Evolutionary conservation across 116 monocot genomes (phyloP).

Genomic region (Posidonia oceanica): DNA sequence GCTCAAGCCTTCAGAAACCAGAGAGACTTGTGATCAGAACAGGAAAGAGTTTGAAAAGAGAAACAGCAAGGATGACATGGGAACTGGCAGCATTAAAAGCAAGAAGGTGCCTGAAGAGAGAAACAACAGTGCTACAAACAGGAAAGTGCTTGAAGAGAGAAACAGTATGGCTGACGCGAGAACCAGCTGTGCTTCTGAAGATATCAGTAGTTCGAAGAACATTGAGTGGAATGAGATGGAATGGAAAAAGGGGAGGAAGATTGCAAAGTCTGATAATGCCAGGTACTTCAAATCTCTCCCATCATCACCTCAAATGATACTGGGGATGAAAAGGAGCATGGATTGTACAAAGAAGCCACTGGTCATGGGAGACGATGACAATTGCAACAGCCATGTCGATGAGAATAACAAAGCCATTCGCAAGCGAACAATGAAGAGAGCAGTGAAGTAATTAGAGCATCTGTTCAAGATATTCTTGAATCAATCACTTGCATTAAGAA

Average conservation of each 20-base stretch:
- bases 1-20: constrained; percentile 6
- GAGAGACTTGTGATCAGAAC: neutral
- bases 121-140: neutral
- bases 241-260: constrained; percentile 9
- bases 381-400: constrained; percentile 26
- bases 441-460: neutral
- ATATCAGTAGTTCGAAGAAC: neutral
- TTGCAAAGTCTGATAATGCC: neutral
- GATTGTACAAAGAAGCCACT: constrained; percentile 1
- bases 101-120: neutral
- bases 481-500: no score
- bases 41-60: neutral
- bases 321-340: constrained; percentile 1
- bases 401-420: neutral
- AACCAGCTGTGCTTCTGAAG: constrained; percentile 1
- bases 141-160: neutral
- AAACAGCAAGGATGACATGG: neutral
- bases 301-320: neutral
- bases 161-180: neutral
- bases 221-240: constrained; percentile 7
- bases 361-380: neutral
- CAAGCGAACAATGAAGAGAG: neutral
- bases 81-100: neutral
- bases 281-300: constrained; percentile 1
- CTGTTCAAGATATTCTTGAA: no score